A percentile compares a stretch with the other conserved stretches of the same genome.
phyloP scores from a whole-genome alignment of 805 yeast genomes.

The Wickerhamomyces bovis region DNA sequence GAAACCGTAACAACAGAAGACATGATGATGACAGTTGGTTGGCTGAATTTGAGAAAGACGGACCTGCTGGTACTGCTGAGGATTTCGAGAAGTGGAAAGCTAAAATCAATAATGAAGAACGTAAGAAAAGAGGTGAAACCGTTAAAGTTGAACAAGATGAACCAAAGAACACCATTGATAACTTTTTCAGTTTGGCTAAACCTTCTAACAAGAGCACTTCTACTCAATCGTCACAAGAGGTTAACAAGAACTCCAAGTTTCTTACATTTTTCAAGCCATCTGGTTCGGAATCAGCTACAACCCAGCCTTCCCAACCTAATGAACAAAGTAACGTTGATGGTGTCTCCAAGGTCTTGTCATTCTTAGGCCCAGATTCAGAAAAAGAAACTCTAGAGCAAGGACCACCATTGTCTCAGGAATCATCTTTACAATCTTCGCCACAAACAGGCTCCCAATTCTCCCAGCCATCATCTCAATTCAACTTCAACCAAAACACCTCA shows the following conservation, averaged over 20 bases:
- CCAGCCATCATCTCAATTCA: neutral
- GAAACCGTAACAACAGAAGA: slow-evolving; percentile 11
- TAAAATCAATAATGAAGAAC: slow-evolving; percentile 31
- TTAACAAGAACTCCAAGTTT: slow-evolving; percentile 23
- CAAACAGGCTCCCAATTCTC: neutral
- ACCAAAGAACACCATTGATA: slow-evolving; percentile 20
- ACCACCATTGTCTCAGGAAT: slow-evolving; percentile 1
- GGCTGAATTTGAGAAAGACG: slow-evolving; percentile 16
- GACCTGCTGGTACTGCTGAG: slow-evolving; percentile 21
- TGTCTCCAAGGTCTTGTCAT: slow-evolving; percentile 22
- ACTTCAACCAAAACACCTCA: neutral
- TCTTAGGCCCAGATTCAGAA: slow-evolving; percentile 11
- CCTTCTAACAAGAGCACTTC: slow-evolving; percentile 3
- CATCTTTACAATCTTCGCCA: neutral
- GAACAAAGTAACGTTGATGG: slow-evolving; percentile 10
- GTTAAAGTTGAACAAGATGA: slow-evolving; percentile 5
- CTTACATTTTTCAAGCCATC: slow-evolving; percentile 21
- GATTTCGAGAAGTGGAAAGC: slow-evolving; percentile 38
- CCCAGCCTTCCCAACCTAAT: slow-evolving; percentile 1
- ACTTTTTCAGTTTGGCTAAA: slow-evolving; percentile 18
- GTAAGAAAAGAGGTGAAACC: slow-evolving; percentile 27
- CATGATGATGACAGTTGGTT: slow-evolving; percentile 19
- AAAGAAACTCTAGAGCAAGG: neutral
- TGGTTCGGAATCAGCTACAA: slow-evolving; percentile 2
- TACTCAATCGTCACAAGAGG: slow-evolving; percentile 4